These are phyloP conservation scores for Hyaloscypha hepaticicola DNA, from an alignment of 495 filamentous ascomycete genomes.

Conservation along the genomic window DNA sequence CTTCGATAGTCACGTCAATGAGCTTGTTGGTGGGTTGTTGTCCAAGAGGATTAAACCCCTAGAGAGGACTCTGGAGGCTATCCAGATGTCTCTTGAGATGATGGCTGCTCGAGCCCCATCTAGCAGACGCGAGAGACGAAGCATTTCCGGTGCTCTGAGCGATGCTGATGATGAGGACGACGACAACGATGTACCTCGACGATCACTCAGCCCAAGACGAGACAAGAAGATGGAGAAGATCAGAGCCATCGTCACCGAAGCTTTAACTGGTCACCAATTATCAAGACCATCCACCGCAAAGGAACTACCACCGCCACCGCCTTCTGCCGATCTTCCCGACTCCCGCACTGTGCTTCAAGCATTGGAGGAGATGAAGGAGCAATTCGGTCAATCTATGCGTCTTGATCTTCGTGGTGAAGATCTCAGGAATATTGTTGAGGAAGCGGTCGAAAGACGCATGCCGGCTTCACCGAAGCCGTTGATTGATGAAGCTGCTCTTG, in stretches of 20 bases:
- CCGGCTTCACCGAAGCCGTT: slow-evolving; percentile 36
- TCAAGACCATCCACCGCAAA: slow-evolving; percentile 24
- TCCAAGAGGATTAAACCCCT: slow-evolving; percentile 74
- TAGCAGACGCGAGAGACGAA: slow-evolving; percentile 49
- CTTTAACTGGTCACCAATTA: slow-evolving; percentile 59
- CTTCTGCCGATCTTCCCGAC: slow-evolving; percentile 37
- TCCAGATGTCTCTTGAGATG: slow-evolving; percentile 65
- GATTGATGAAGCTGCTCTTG: slow-evolving; percentile 37
- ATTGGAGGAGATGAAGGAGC: slow-evolving; percentile 56
- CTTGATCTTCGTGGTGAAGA: slow-evolving; percentile 53
- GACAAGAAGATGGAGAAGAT: slow-evolving; percentile 84
- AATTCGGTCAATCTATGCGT: slow-evolving; percentile 44
- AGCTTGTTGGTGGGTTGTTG: slow-evolving; percentile 76
- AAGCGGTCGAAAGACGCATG: slow-evolving; percentile 52
- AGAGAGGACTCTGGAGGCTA: slow-evolving; percentile 69
- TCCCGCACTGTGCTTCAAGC: slow-evolving; percentile 54
- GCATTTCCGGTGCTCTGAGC: slow-evolving; percentile 60
- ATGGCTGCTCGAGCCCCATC: slow-evolving; percentile 43
- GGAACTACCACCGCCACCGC: slow-evolving; percentile 13
- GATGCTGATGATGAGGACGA: slow-evolving; percentile 95
- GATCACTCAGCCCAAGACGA: slow-evolving; percentile 62
- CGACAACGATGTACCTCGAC: slow-evolving; percentile 57
- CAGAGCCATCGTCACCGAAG: slow-evolving; percentile 75
- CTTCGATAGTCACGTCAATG: slow-evolving; percentile 85
- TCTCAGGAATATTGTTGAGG: slow-evolving; percentile 56